Percentiles rank a stretch among this genome's conserved stretches.
Evolutionary conservation across 495 filamentous ascomycete species (phyloP).

Genomic region (Cercophora newfieldiana): DNA sequence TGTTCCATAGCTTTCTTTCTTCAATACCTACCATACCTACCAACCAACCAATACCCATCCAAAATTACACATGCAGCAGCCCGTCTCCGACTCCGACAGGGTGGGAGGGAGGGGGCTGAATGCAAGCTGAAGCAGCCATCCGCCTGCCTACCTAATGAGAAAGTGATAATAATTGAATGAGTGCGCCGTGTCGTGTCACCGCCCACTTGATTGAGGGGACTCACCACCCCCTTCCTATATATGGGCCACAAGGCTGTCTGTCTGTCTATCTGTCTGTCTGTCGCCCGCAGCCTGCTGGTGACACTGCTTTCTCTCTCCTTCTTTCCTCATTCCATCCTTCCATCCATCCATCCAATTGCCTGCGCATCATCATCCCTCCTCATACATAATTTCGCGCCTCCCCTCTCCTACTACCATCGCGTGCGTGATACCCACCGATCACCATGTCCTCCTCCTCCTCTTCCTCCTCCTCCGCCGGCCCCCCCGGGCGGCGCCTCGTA

Average conservation of each 20-base stretch:
- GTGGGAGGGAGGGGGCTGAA: constrained; percentile 4
- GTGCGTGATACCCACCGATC: background rate
- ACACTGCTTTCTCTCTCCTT: background rate
- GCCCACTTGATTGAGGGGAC: background rate
- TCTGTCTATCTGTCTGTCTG: no score
- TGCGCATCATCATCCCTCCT: no score
- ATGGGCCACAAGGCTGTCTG: constrained; percentile 8
- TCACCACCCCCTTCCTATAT: background rate
- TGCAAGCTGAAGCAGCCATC: background rate
- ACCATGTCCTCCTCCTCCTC: constrained; percentile 7
- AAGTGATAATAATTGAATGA: no score
- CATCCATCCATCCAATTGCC: no score
- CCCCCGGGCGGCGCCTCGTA: constrained; percentile 18
- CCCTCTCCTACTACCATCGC: no score
- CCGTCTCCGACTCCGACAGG: background rate
- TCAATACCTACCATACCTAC: no score
- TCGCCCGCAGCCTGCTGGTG: background rate
- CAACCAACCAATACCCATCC: no score
- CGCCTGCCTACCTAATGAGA: background rate
- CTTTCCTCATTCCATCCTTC: no score
- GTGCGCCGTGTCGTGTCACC: background rate
- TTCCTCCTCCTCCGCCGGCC: background rate
- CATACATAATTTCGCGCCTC: no score
- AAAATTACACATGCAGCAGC: background rate
- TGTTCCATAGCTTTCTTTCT: no score